Percentiles rank a stretch among this genome's conserved stretches.
phyloP scores from a whole-genome alignment of 495 filamentous ascomycete genomes.

The Neurospora cerealis region DNA sequence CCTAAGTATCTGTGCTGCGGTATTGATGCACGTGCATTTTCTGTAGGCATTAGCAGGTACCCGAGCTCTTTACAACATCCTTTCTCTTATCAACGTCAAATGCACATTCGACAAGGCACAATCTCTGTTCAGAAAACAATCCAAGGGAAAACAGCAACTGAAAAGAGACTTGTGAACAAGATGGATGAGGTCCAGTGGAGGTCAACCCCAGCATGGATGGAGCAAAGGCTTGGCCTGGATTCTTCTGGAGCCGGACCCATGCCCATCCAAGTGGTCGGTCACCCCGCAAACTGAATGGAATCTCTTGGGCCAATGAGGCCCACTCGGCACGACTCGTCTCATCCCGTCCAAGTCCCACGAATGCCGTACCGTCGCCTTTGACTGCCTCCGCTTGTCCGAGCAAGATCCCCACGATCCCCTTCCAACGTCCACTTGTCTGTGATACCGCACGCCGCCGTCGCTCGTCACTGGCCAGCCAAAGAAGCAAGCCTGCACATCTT shows the following conservation, averaged over 20 bases:
- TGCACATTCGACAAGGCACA: background rate
- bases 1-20: background rate
- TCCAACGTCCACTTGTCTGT: background rate
- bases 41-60: background rate
- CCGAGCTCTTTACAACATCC: background rate
- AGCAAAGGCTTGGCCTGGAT: background rate
- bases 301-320: background rate
- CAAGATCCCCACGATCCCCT: background rate
- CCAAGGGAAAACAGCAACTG: background rate
- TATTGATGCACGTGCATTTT: background rate
- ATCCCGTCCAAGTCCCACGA: background rate
- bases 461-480: background rate
- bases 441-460: background rate
- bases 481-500: background rate
- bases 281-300: background rate
- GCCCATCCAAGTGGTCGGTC: background rate
- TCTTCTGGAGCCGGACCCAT: background rate
- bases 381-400: background rate
- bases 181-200: background rate
- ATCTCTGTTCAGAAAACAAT: background rate
- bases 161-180: background rate
- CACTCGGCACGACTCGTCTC: background rate
- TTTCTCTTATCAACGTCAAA: background rate
- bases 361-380: background rate
- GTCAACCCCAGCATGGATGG: background rate